Percentiles rank a stretch among this genome's conserved stretches.
Conservation (phyloP, 2,329 filamentous ascomycete genomes). For the Penicillium sp. region DNA sequence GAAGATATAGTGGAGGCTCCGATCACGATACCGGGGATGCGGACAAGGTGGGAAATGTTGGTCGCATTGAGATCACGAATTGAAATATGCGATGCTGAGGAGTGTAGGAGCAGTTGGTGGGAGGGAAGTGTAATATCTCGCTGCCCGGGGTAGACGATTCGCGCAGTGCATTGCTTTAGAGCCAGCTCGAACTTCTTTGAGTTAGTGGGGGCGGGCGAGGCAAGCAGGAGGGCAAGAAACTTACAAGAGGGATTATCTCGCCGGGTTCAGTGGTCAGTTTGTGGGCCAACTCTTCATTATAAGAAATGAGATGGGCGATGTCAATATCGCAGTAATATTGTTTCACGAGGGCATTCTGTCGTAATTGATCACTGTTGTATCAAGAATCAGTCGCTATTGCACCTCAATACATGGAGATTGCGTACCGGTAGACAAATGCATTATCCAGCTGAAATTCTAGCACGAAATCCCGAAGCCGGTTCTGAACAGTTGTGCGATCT, state of each 20-base stretch:
- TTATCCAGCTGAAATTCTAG: slow-evolving; percentile 93
- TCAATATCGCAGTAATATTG: slow-evolving; percentile 96
- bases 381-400: slow-evolving; percentile 3
- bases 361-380: slow-evolving; percentile 75
- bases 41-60: slow-evolving; percentile 89
- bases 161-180: slow-evolving; percentile 84
- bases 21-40: slow-evolving; percentile 96
- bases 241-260: slow-evolving; percentile 86
- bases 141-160: slow-evolving; percentile 82
- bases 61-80: slow-evolving; percentile 92
- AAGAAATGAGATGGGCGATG: slow-evolving; percentile 91
- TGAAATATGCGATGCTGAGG: slow-evolving; percentile 82
- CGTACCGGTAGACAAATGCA: slow-evolving; percentile 86
- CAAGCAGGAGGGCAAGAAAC: slow-evolving; percentile 26
- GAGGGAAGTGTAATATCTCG: slow-evolving; percentile 71
- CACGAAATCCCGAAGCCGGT: slow-evolving; percentile 83
- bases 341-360: slow-evolving; percentile 90
- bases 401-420: slow-evolving; percentile 9
- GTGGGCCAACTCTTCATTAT: slow-evolving; percentile 92
- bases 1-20: slow-evolving; percentile 95
- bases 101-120: slow-evolving; percentile 93
- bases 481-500: slow-evolving; percentile 69
- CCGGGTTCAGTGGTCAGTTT: slow-evolving; percentile 83
- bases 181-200: slow-evolving; percentile 79
- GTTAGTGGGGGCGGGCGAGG: slow-evolving; percentile 3